Base-by-base conservation (phyloP, 169 alveolate genomes). In the Babesia sp. region DNA sequence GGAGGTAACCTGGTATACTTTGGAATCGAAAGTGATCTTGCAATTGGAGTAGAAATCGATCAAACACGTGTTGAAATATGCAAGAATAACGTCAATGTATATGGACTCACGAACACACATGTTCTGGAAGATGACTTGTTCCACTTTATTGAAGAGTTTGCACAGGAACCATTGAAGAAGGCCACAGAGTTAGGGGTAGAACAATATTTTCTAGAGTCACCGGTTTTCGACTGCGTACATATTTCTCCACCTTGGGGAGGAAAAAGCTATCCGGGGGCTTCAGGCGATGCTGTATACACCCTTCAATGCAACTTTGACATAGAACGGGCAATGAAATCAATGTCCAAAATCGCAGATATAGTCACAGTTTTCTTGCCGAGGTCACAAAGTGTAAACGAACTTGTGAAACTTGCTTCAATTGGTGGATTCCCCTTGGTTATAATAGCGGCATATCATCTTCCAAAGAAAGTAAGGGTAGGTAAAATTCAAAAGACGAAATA, bases 181-280 rank as follows among this genome's bases (percentile, higher is more conserved):
- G 58, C 55, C 16, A 50, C 39, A 11, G 64, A 58, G 36, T 5
- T 80, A 51, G 88, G 88, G 24, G 34, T 57, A 14, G 48, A 45
- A 60, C 42, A 60, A 7, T 18, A 42, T 41, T 57, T 53, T 53
- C 39, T 36, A 22, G 73, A 77, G 12, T 28, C 63, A 22, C 81
- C 42, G 34, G 34, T 31, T 9, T 80, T 71, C 46, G 78, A 69
- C 73, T 71, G 77, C 42, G 33, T 58, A 9, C 64, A 46, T 34
- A 34, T 71, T 31, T 80, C 88, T 1, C 88, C 88, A 26, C 88
- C 88, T 31, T 80, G 88, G 88, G 88, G 88, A 2, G 83, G 88
- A 39, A 71, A 44, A 50, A 14, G 53, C 46, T 80, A 80, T 34
- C 26, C 57, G 22, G 88, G 88, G 22, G 18, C 69, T 18, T 2